Evolutionary conservation across 805 yeast genomes (phyloP).

Genomic region (Saturnispora silvae): DNA sequence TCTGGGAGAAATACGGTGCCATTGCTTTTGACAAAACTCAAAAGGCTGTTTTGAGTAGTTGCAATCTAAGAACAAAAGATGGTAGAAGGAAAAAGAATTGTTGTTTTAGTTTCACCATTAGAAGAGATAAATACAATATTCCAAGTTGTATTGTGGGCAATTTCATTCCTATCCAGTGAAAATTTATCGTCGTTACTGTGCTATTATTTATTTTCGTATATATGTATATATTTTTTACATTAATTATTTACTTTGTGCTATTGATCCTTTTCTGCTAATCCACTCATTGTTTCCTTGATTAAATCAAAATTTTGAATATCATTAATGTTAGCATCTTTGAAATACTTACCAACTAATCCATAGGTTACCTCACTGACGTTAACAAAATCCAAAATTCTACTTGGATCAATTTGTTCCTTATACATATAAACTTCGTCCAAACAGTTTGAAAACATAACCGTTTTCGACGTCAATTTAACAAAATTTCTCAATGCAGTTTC

Average conservation of each 20-base stretch:
- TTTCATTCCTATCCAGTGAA: conserved; percentile 61
- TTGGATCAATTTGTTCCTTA: conserved; percentile 3
- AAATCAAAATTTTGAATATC: conserved; percentile 8
- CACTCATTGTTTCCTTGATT: conserved; percentile 8
- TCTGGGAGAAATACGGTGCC: conserved; percentile 96
- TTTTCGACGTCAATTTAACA: conserved; percentile 22
- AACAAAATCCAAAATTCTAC: conserved; percentile 16
- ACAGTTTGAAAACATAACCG: conserved; percentile 26
- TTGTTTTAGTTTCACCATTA: conserved; percentile 87
- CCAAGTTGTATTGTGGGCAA: conserved; percentile 96
- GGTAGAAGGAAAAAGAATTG: conserved; percentile 75
- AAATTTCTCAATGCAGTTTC: conserved; percentile 20
- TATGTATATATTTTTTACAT: not conserved
- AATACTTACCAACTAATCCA: conserved; percentile 20
- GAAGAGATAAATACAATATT: conserved; percentile 86
- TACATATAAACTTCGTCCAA: conserved; percentile 16
- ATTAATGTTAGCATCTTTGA: conserved; percentile 10
- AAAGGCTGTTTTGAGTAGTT: conserved; percentile 87
- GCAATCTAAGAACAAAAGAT: conserved; percentile 74
- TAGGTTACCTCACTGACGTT: conserved; percentile 24
- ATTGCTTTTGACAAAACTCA: conserved; percentile 94
- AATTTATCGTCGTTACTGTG: not conserved
- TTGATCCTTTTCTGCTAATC: not conserved
- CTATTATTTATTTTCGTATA: not conserved
- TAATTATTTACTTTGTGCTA: no score